Conservation (phyloP, 306 rosid species). For the Medicago ruthenica region DNA sequence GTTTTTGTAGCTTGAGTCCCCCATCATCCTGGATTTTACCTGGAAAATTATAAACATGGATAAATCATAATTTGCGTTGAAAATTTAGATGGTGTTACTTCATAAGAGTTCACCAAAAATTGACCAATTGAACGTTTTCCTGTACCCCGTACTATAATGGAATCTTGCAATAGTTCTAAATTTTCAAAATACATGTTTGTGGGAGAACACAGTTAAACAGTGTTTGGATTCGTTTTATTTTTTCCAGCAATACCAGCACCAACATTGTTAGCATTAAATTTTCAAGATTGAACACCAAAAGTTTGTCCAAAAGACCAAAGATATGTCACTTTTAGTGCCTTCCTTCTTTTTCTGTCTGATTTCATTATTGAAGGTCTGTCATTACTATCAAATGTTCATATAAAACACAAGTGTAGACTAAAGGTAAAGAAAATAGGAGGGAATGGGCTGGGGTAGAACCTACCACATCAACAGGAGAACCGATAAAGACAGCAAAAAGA, state of each 20-base stretch:
- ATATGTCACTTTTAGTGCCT: neutral
- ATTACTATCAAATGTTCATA: conserved; percentile 25
- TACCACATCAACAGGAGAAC: conserved; percentile 99
- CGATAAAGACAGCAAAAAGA: conserved; percentile 89
- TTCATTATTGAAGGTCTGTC: conserved; percentile 26
- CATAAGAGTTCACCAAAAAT: conserved; percentile 41
- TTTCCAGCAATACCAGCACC: conserved; percentile 17
- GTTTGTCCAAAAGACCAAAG: conserved; percentile 15
- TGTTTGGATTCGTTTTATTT: conserved; percentile 3
- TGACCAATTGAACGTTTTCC: conserved; percentile 43
- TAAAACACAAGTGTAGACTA: conserved; percentile 2
- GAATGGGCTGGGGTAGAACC: conserved; percentile 25
- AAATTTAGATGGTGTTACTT: conserved; percentile 45
- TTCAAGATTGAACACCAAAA: conserved; percentile 14
- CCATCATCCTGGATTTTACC: conserved; percentile 99
- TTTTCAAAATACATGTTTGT: conserved; percentile 26
- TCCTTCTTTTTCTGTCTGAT: conserved; percentile 13
- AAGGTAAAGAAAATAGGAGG: neutral
- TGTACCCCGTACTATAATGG: conserved; percentile 33
- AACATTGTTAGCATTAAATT: conserved; percentile 1
- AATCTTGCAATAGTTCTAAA: conserved; percentile 30
- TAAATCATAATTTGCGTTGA: conserved; percentile 42
- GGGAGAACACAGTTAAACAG: conserved; percentile 15
- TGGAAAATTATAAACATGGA: conserved; percentile 52
- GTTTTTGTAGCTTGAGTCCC: conserved; percentile 87